phyloP scores from a whole-genome alignment of 2,329 filamentous ascomycete species.

The Huntiella moniliformis region DNA sequence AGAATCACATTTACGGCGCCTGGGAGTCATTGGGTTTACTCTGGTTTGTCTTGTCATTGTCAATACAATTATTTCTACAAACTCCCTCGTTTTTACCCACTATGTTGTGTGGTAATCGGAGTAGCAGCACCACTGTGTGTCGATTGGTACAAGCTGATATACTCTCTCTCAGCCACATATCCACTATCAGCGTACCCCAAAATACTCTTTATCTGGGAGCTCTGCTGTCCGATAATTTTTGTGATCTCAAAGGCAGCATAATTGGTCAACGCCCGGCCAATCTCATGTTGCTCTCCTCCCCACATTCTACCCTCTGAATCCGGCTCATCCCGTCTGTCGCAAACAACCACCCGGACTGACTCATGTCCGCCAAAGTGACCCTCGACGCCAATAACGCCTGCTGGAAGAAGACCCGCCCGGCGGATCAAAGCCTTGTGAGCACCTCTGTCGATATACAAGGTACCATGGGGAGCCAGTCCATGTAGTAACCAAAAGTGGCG shows the following conservation, averaged over 20 bases:
- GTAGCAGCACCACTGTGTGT: slow-evolving; percentile 30
- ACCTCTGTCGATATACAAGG: slow-evolving; percentile 80
- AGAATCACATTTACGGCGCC: slow-evolving; percentile 9
- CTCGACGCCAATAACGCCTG: slow-evolving; percentile 77
- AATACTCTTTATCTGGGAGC: slow-evolving; percentile 58
- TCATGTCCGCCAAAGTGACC: slow-evolving; percentile 84
- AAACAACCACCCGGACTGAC: slow-evolving; percentile 69
- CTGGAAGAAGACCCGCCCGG: slow-evolving; percentile 76
- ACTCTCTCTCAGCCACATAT: slow-evolving; percentile 77
- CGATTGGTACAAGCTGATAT: slow-evolving; percentile 53
- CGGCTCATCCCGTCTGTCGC: slow-evolving; percentile 35
- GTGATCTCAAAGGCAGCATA: slow-evolving; percentile 74
- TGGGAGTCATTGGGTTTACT: slow-evolving; percentile 10
- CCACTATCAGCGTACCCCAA: slow-evolving; percentile 89
- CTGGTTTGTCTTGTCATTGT: slow-evolving; percentile 6
- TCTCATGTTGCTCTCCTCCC: slow-evolving; percentile 42
- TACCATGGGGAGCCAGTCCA: slow-evolving; percentile 76
- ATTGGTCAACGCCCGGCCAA: slow-evolving; percentile 79
- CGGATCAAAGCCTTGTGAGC: slow-evolving; percentile 61
- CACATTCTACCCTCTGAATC: slow-evolving; percentile 26
- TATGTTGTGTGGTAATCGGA: not conserved
- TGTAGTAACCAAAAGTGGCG: slow-evolving; percentile 95
- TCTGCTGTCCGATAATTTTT: slow-evolving; percentile 68
- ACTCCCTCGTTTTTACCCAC: not conserved
- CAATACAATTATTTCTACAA: slow-evolving; percentile 3